phyloP scores from a whole-genome alignment of 2,329 filamentous ascomycete species.

The Exserohilum rostratum region DNA sequence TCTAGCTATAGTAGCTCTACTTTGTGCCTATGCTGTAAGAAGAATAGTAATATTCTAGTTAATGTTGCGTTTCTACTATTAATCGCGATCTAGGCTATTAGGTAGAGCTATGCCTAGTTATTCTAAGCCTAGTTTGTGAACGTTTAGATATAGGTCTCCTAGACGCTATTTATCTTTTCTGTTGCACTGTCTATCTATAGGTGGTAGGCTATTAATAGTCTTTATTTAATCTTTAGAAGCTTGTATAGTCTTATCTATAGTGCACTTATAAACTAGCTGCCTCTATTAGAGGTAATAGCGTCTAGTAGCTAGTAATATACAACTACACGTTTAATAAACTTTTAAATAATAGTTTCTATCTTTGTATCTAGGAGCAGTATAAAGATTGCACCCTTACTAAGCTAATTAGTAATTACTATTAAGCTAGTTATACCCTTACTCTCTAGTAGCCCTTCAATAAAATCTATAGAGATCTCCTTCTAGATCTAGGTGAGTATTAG shows the following conservation, averaged over 20 bases:
- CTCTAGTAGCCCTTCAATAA: not conserved
- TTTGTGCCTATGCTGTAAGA: not conserved
- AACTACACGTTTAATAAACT: not conserved
- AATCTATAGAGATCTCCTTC: no score
- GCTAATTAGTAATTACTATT: slow-evolving; percentile 1
- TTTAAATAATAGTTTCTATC: not conserved
- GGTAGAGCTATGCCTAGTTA: not conserved
- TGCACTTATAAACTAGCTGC: not conserved
- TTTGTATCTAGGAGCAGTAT: no score
- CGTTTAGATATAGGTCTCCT: not conserved
- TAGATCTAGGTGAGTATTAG: not conserved
- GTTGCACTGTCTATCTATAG: slow-evolving; percentile 2
- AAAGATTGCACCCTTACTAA: not conserved
- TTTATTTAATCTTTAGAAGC: not conserved
- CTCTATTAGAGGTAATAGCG: not conserved
- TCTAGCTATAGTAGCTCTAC: not conserved
- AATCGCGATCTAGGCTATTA: not conserved
- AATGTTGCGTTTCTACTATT: not conserved
- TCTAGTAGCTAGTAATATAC: not conserved
- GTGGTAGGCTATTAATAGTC: slow-evolving; percentile 5
- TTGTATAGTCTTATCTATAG: not conserved
- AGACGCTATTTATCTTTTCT: not conserved
- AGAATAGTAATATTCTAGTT: not conserved
- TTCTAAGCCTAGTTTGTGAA: not conserved
- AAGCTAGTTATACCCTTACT: not conserved